Evolutionary conservation across 2,329 filamentous ascomycete species (phyloP), one percentile per base, ranked within the genome.

Genomic region (Trichoderma afroharzianum): DNA sequence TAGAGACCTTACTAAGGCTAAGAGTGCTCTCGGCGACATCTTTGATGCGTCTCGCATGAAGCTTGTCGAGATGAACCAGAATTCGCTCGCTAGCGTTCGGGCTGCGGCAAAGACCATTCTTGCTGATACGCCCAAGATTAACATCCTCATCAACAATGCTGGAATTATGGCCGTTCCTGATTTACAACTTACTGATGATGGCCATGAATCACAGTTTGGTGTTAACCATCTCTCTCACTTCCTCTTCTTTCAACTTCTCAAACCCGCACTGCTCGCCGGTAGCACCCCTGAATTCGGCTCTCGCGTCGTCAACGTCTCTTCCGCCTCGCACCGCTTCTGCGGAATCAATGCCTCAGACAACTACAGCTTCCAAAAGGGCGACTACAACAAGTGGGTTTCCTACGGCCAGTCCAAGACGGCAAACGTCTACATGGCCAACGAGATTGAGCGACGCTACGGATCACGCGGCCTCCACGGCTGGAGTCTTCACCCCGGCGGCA

Each of bases 321-420:
- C 70, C 8, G 32, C 70, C 14, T 11, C 57, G 14, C 70, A 72
- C 7, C 70, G 70, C 3, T 4, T 58, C 8, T 6, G 18, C 24
- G 64, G 64, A 11, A 18, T 72, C 24, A 32, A 53, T 33, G 57
- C 53, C 12, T 68, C 69, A 1, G 72, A 72, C 62, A 73, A 74
- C 68, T 73, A 74, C 43, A 74, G 75, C 50, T 72, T 77, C 39
- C 70, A 75, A 11, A 71, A 73, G 43, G 71, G 50, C n/a, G 33
- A n/a, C 3, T 75, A 74, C 66, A 24, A 80, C 24, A 79, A 78
- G 0, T 80, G 77, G 74, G 64, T 71, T 3, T 79, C 83, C 1
- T 88, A 88, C 74, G 82, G 79, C 0, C 82, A 86, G 73, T 79
- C 80, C 68, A 89, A 88, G 75, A 81, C 81, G 2, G 85, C 86